A percentile compares a stretch with the other conserved stretches of the same genome.
These are phyloP conservation scores for Coemansia sp. DNA, from an alignment of 192 early-diverging fungal genomes.

Conservation along the genomic window DNA sequence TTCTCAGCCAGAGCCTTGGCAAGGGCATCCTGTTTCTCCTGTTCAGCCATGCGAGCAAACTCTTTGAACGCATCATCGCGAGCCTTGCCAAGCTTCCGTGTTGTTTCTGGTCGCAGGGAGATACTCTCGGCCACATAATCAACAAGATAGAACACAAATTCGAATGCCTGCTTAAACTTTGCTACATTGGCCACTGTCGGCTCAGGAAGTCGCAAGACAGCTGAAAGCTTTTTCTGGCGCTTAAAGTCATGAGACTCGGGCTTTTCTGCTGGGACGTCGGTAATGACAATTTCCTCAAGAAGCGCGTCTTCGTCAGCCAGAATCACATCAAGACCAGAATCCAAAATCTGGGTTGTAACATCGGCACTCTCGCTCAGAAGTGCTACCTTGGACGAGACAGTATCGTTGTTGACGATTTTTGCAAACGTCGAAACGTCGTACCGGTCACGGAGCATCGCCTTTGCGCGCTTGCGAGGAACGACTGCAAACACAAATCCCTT, in stretches of 20 bases:
- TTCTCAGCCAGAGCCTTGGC: constrained; percentile 63
- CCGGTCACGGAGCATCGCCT: constrained; percentile 59
- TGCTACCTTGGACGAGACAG: constrained; percentile 39
- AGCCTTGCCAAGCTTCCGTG: constrained; percentile 60
- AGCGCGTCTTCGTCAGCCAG: constrained; percentile 34
- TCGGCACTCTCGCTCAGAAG: constrained; percentile 61
- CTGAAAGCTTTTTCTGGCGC: constrained; percentile 53
- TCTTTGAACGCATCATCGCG: constrained; percentile 62
- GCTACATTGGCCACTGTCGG: constrained; percentile 15
- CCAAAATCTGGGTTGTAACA: constrained; percentile 52
- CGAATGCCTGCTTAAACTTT: constrained; percentile 33
- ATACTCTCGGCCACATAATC: constrained; percentile 39
- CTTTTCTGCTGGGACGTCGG: constrained; percentile 60
- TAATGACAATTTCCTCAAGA: constrained; percentile 59
- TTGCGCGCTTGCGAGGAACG: constrained; percentile 54
- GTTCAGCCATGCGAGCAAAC: constrained; percentile 61
- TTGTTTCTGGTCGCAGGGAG: constrained; percentile 43
- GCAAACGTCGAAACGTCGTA: constrained; percentile 60
- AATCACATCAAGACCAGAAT: constrained; percentile 52
- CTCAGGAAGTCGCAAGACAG: constrained; percentile 37
- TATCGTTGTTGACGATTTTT: constrained; percentile 14
- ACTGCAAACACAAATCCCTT: constrained; percentile 68
- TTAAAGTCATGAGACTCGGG: constrained; percentile 54
- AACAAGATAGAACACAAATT: constrained; percentile 47
- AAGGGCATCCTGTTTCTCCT: constrained; percentile 68